Conservation (phyloP, 345 rosid species). For the Toxicodendron radicans region DNA sequence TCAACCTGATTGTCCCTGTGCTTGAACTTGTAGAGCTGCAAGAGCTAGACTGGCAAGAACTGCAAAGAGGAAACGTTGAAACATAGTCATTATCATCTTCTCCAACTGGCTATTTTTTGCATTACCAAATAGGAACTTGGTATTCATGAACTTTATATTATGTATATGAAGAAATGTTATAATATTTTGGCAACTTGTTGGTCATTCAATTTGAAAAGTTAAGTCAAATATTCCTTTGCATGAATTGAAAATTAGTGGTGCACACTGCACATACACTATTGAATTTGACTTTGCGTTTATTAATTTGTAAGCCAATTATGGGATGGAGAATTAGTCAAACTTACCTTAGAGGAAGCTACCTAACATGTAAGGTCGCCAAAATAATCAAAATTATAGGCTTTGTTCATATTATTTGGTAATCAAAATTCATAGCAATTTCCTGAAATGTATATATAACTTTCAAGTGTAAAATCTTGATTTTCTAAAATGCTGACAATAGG, state of each 20-base stretch:
- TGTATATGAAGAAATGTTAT: background rate
- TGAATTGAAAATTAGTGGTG: background rate
- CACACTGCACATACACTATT: background rate
- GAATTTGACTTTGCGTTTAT: background rate
- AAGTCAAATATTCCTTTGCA: background rate
- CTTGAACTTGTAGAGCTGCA: constrained; percentile 16
- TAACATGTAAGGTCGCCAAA: no score
- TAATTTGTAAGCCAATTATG: background rate
- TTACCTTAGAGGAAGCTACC: no score
- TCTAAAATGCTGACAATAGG: no score
- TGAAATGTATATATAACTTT: no score
- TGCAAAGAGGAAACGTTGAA: constrained; percentile 6
- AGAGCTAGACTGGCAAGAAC: constrained; percentile 19
- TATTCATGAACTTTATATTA: background rate
- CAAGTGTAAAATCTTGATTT: no score
- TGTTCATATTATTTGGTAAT: no score
- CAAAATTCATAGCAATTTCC: no score
- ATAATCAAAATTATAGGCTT: no score
- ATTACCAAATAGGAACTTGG: background rate
- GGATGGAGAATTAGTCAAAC: background rate
- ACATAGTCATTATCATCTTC: background rate
- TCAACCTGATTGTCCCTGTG: constrained; percentile 40
- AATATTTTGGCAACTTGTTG: background rate
- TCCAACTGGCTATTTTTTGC: background rate
- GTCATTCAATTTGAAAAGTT: background rate